phyloP scores from a whole-genome alignment of 2,329 filamentous ascomycete genomes.

The Diaporthe capsici region DNA sequence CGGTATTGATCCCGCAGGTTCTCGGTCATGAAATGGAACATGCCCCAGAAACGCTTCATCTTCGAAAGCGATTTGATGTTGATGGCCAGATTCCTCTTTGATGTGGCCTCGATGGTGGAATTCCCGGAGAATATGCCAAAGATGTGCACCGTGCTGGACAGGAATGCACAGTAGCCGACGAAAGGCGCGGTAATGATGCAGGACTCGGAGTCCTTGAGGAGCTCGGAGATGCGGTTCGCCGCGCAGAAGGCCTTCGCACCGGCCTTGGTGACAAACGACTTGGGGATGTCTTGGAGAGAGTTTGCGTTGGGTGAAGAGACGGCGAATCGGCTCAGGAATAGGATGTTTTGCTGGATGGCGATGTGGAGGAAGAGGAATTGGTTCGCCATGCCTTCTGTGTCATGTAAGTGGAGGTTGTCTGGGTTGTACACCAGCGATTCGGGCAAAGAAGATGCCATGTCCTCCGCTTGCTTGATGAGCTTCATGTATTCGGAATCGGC shows the following conservation, averaged over 20 bases:
- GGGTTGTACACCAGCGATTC: slow-evolving; percentile 78
- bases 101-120: slow-evolving; percentile 78
- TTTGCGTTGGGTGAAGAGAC: slow-evolving; percentile 77
- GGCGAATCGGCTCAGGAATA: slow-evolving; percentile 92
- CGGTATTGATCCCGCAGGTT: slow-evolving; percentile 92
- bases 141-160: slow-evolving; percentile 94
- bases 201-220: slow-evolving; percentile 85
- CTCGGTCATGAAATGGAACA: slow-evolving; percentile 97
- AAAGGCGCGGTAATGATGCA: slow-evolving; percentile 91
- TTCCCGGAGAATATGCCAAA: slow-evolving; percentile 93
- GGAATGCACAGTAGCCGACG: slow-evolving; percentile 93
- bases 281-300: slow-evolving; percentile 79
- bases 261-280: slow-evolving; percentile 82
- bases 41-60: slow-evolving; percentile 98
- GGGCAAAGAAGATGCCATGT: slow-evolving; percentile 79
- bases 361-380: slow-evolving; percentile 96
- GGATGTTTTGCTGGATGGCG: slow-evolving; percentile 86
- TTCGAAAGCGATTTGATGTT: slow-evolving; percentile 93
- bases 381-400: slow-evolving; percentile 87
- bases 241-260: slow-evolving; percentile 84
- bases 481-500: slow-evolving; percentile 81
- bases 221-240: slow-evolving; percentile 86
- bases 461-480: slow-evolving; percentile 79
- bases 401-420: slow-evolving; percentile 88
- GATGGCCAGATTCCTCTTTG: slow-evolving; percentile 86